Conservation (phyloP, 2,329 filamentous ascomycete genomes). For the Sporothrix humicola region DNA sequence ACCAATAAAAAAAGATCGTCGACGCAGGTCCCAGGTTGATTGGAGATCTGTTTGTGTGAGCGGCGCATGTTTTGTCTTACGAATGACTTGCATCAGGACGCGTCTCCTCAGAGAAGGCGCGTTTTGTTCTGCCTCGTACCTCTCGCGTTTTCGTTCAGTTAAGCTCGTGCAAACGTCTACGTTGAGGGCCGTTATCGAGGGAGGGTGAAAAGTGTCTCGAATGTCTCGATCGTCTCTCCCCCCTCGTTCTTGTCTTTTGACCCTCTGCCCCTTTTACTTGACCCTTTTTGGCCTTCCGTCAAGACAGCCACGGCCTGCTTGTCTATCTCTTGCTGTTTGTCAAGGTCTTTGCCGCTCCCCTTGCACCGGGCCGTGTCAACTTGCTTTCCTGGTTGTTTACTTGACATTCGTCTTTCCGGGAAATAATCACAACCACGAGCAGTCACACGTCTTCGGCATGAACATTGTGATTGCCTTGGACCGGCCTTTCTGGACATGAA, state of each 20-base stretch:
- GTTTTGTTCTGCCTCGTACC: not conserved
- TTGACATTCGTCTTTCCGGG: not conserved
- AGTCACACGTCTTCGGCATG: not conserved
- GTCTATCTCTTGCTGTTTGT: not conserved
- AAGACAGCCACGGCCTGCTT: not conserved
- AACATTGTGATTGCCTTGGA: slow-evolving; percentile 11
- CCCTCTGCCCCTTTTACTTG: not conserved
- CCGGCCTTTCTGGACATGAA: not conserved
- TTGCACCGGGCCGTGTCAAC: not conserved
- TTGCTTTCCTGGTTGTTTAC: not conserved
- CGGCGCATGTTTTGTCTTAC: not conserved
- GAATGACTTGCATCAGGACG: slow-evolving; percentile 18
- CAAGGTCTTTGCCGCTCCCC: not conserved
- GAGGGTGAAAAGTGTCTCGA: not conserved
- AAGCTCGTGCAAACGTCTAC: not conserved
- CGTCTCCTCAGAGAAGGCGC: not conserved
- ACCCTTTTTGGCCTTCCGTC: not conserved
- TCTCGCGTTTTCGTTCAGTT: not conserved
- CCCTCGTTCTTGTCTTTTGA: too few relatives aligned
- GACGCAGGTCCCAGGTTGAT: slow-evolving; percentile 12
- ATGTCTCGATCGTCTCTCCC: not conserved
- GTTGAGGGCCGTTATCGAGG: not conserved
- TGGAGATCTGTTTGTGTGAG: not conserved
- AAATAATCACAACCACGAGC: not conserved
- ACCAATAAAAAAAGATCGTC: slow-evolving; percentile 10